A percentile compares a stretch with the other conserved stretches of the same genome.
Evolutionary conservation across 2,329 filamentous ascomycete species (phyloP).

Genomic region (Mycosphaerella sp.): DNA sequence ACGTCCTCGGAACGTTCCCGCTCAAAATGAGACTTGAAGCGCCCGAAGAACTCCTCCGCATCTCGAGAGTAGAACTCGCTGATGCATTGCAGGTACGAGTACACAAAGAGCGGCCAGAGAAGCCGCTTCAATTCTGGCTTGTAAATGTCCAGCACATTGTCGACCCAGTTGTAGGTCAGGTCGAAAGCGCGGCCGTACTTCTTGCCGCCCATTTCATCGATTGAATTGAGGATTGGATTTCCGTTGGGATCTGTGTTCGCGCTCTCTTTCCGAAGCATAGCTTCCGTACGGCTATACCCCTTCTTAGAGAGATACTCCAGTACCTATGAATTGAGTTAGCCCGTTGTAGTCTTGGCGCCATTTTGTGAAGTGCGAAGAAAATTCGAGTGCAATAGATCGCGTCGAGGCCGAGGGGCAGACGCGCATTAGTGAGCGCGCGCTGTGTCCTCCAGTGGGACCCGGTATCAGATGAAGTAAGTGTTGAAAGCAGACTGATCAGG

Average conservation of each 20-base stretch:
- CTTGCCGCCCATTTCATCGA: slow-evolving; percentile 63
- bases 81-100: slow-evolving; percentile 79
- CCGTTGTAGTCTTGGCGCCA: not conserved
- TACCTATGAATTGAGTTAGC: slow-evolving; percentile 48
- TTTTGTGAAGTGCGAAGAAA: not conserved
- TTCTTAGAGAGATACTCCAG: slow-evolving; percentile 96
- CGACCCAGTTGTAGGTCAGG: slow-evolving; percentile 59
- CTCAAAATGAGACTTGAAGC: slow-evolving; percentile 64
- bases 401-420: too few species aligned
- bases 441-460: too few species aligned
- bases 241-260: slow-evolving; percentile 75
- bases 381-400: not conserved
- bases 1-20: slow-evolving; percentile 75
- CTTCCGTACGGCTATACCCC: slow-evolving; percentile 86
- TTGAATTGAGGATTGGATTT: slow-evolving; percentile 59
- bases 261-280: slow-evolving; percentile 85
- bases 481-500: too few species aligned
- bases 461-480: not conserved
- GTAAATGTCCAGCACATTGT: slow-evolving; percentile 89
- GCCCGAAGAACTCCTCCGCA: slow-evolving; percentile 64
- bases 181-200: slow-evolving; percentile 69
- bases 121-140: slow-evolving; percentile 86
- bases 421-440: too few species aligned
- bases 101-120: slow-evolving; percentile 89
- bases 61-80: slow-evolving; percentile 65